These are phyloP conservation scores for Wickerhamiella azymoides DNA, from an alignment of 805 yeast genomes.

Conservation along the genomic window DNA sequence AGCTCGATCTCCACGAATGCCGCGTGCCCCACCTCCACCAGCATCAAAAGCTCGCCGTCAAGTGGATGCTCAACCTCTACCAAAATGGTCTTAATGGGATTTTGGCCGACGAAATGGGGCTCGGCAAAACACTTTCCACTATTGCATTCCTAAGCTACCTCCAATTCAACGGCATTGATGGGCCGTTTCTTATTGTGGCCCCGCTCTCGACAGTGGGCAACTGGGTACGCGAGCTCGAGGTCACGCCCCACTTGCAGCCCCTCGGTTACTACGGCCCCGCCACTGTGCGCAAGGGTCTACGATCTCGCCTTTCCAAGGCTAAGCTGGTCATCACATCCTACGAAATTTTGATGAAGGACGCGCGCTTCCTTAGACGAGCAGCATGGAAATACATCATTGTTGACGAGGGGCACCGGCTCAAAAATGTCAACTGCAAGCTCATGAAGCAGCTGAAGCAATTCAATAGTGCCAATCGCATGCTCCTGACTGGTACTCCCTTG, in stretches of 20 bases:
- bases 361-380: conserved; percentile 35
- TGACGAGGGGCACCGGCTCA: conserved; percentile 91
- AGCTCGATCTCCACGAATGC: conserved; percentile 28
- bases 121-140: conserved; percentile 87
- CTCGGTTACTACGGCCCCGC: conserved; percentile 50
- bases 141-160: conserved; percentile 65
- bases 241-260: conserved; percentile 54
- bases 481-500: conserved; percentile 91
- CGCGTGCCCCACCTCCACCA: conserved; percentile 51
- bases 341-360: conserved; percentile 65
- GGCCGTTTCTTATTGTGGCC: conserved; percentile 87
- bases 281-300: conserved; percentile 36
- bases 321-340: conserved; percentile 67
- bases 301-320: conserved; percentile 22
- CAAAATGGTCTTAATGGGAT: conserved; percentile 94
- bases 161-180: conserved; percentile 59
- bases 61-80: conserved; percentile 77
- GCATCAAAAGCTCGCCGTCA: conserved; percentile 80
- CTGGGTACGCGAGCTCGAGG: conserved; percentile 62
- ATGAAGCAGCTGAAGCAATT: conserved; percentile 58
- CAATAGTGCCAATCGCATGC: conserved; percentile 45
- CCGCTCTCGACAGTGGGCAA: conserved; percentile 85
- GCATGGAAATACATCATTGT: conserved; percentile 78
- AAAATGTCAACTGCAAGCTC: conserved; percentile 66
- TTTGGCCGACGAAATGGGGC: conserved; percentile 94